phyloP scores from a whole-genome alignment of 2,329 filamentous ascomycete genomes.

The Botrytis pseudocinerea region DNA sequence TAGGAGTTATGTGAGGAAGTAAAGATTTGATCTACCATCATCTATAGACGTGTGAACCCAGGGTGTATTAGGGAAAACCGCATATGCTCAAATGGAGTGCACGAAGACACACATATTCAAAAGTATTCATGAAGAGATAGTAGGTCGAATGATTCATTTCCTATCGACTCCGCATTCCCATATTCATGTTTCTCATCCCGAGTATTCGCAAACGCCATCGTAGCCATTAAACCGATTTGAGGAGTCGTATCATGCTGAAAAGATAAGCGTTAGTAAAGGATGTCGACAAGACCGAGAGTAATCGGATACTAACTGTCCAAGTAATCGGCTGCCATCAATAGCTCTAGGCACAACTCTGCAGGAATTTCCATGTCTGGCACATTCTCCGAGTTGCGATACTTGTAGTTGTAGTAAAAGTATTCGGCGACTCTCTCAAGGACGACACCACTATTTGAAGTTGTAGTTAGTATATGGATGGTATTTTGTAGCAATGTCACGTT shows the following conservation, averaged over 20 bases:
- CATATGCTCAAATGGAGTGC: slow-evolving; percentile 43
- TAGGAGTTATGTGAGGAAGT: slow-evolving; percentile 34
- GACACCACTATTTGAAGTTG: slow-evolving; percentile 54
- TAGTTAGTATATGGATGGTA: slow-evolving; percentile 9
- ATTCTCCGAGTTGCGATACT: slow-evolving; percentile 67
- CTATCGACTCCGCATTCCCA: slow-evolving; percentile 13
- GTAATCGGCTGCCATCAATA: slow-evolving; percentile 76
- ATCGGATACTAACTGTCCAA: slow-evolving; percentile 54
- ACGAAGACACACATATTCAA: slow-evolving; percentile 16
- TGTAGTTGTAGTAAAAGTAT: slow-evolving; percentile 82
- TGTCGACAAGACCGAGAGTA: not conserved
- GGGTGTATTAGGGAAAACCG: slow-evolving; percentile 38
- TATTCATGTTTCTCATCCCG: not conserved
- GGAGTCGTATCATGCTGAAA: slow-evolving; percentile 5
- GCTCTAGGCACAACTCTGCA: slow-evolving; percentile 73
- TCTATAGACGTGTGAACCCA: slow-evolving; percentile 42
- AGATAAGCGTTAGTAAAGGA: slow-evolving; percentile 6
- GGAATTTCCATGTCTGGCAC: slow-evolving; percentile 81
- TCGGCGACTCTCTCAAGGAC: slow-evolving; percentile 80
- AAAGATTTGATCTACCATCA: slow-evolving; percentile 39
- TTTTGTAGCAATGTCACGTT: slow-evolving; percentile 15
- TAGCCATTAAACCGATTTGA: not conserved
- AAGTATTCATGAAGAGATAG: not conserved
- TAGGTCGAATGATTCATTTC: slow-evolving; percentile 22
- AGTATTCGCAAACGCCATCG: not conserved